Evolutionary conservation across 805 yeast species (phyloP), one percentile per base, ranked within the genome.

Genomic region (Ogataea allantospora): DNA sequence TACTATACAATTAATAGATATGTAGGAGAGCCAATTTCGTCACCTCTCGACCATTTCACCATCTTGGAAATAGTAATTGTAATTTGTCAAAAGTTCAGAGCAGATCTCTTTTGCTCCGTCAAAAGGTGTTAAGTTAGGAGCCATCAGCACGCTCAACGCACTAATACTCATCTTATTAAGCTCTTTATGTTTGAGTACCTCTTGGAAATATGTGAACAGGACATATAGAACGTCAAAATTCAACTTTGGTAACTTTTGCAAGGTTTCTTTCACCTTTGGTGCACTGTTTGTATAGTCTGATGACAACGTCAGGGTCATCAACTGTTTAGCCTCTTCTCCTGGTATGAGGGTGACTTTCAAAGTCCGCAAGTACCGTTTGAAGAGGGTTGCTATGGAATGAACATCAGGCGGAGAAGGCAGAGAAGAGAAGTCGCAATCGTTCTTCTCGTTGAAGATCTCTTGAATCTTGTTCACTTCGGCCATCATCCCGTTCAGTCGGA

Each of bases 401-500:
- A 86, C 80, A 59, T 89, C 96, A 0, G 80, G 79, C 25, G 57
- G 61, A 23, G 70, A 58, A 0, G 60, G 58, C 17, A 74, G 46
- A 24, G 62, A 60, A 45, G 68, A 71, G 35, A 89, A 67, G 53
- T 86, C 88, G 30, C 85, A 66, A 57, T 89, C 96, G 40, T 74
- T 73, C 5, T 73, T 68, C 9, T 58, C 67, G 55, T 88, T 86
- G 65, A 84, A 91, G 31, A 65, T 68, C 31, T 77, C 85, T 51
- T 81, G 85, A 42, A 86, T 69, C 27, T 69, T 75, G 46, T 80
- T 77, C 26, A 86, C 87, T 35, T 82, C 71, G 1, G 88, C 73
- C 39, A 88, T 83, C 24, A 95, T 86, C 4, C 98, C 98, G 61
- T 89, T 86, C 40, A 88, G 66, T 44, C 99, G 71, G 66, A 93